phyloP scores from a whole-genome alignment of 2,329 filamentous ascomycete genomes.

The Aspergillus sp. region DNA sequence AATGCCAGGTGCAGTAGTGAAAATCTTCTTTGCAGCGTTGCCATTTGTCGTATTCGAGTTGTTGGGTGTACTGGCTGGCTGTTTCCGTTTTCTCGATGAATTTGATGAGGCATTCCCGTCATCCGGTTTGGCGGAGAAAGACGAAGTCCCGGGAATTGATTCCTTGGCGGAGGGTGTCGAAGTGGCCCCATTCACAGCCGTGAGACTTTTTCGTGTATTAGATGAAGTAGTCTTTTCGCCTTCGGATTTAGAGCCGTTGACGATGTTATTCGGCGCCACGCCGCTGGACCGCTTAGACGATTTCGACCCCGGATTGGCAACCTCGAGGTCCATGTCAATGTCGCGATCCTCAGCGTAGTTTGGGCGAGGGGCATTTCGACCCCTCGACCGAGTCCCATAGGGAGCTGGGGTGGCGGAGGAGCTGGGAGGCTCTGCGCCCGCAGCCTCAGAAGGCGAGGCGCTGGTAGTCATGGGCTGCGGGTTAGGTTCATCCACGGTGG shows the following conservation, averaged over 20 bases:
- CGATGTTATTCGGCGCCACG: slow-evolving; percentile 16
- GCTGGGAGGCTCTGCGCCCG: slow-evolving; percentile 30
- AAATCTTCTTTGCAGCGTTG: slow-evolving; percentile 30
- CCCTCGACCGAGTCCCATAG: slow-evolving; percentile 92
- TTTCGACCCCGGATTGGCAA: slow-evolving; percentile 25
- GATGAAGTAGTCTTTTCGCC: slow-evolving; percentile 34
- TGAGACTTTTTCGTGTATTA: slow-evolving; percentile 36
- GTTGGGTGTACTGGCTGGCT: slow-evolving; percentile 45
- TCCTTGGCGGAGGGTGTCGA: slow-evolving; percentile 34
- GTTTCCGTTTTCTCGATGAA: slow-evolving; percentile 80
- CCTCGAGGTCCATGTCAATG: slow-evolving; percentile 84
- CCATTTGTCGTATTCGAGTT: slow-evolving; percentile 27
- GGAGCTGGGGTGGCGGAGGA: slow-evolving; percentile 55
- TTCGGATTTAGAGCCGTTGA: slow-evolving; percentile 31
- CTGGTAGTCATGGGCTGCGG: slow-evolving; percentile 42
- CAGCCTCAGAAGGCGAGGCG: slow-evolving; percentile 37
- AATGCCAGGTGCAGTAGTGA: slow-evolving; percentile 29
- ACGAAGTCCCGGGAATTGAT: slow-evolving; percentile 54
- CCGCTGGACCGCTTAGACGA: slow-evolving; percentile 26
- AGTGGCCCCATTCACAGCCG: slow-evolving; percentile 29
- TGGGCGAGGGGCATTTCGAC: slow-evolving; percentile 73
- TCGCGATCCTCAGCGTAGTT: slow-evolving; percentile 97
- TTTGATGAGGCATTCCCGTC: slow-evolving; percentile 39
- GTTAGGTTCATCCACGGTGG: slow-evolving; percentile 31
- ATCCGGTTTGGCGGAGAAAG: slow-evolving; percentile 50